Evolutionary conservation across 1,284 basidiomycete genomes (phyloP).

Genomic region (Retiboletus flavoniger): DNA sequence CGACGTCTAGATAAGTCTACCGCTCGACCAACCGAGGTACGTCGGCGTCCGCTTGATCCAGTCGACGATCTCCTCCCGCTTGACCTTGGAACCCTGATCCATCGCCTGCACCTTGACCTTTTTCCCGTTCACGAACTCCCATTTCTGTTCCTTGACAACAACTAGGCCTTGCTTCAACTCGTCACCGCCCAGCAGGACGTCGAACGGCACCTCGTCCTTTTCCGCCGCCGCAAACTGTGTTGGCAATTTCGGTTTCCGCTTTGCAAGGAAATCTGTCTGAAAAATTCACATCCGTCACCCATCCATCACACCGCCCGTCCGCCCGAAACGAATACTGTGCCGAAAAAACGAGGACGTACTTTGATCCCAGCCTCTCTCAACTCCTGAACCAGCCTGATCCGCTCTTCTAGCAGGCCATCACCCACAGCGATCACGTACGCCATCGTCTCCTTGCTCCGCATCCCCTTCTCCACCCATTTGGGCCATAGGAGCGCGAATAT

Average conservation of each 20-base stretch:
- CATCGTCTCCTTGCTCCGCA: slow-evolving; percentile 89
- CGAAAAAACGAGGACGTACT: slow-evolving; percentile 41
- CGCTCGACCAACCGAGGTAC: slow-evolving; percentile 48
- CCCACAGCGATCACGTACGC: slow-evolving; percentile 94
- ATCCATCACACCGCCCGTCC: background rate
- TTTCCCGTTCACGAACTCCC: slow-evolving; percentile 73
- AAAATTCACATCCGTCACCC: background rate
- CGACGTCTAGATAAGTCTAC: slow-evolving; percentile 35
- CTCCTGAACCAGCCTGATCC: slow-evolving; percentile 80
- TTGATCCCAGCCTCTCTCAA: slow-evolving; percentile 89
- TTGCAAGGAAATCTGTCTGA: slow-evolving; percentile 91
- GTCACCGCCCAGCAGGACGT: slow-evolving; percentile 84
- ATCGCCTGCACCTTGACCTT: slow-evolving; percentile 67
- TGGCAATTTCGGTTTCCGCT: slow-evolving; percentile 85
- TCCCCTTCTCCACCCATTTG: slow-evolving; percentile 74
- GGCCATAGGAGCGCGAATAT: slow-evolving; percentile 93
- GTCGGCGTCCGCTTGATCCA: slow-evolving; percentile 62
- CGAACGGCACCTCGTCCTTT: slow-evolving; percentile 88
- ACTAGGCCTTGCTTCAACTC: slow-evolving; percentile 85
- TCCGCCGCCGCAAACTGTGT: slow-evolving; percentile 92
- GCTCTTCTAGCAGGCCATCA: slow-evolving; percentile 85
- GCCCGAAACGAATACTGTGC: background rate
- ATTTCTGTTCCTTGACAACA: slow-evolving; percentile 90
- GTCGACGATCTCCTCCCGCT: slow-evolving; percentile 64
- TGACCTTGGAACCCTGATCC: slow-evolving; percentile 69